These are phyloP conservation scores for Fusarium pseudocircinatum DNA, from an alignment of 2,329 filamentous ascomycete species.

Conservation along the genomic window DNA sequence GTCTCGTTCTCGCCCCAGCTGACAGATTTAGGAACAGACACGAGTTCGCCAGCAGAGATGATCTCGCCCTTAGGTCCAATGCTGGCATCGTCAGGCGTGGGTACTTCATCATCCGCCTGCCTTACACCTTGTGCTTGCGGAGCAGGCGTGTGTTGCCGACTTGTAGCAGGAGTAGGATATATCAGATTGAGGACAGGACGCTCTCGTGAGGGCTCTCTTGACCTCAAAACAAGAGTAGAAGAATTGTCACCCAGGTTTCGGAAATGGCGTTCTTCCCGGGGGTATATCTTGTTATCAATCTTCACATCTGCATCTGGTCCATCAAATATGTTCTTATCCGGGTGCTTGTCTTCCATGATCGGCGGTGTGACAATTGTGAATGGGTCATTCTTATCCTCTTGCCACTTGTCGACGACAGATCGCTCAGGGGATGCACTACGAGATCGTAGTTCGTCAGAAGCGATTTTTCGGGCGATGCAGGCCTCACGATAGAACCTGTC, in stretches of 20 bases:
- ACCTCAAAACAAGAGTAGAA: conserved; percentile 50
- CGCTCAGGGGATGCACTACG: conserved; percentile 61
- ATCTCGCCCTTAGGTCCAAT: conserved; percentile 55
- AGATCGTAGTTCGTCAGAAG: conserved; percentile 63
- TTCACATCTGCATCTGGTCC: conserved; percentile 71
- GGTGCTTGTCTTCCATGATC: conserved; percentile 55
- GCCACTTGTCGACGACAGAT: conserved; percentile 67
- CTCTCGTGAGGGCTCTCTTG: conserved; percentile 63
- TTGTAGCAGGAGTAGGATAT: conserved; percentile 64
- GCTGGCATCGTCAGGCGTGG: conserved; percentile 48
- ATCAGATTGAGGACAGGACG: conserved; percentile 70
- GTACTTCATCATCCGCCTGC: conserved; percentile 22
- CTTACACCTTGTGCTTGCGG: conserved; percentile 37
- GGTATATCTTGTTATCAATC: conserved; percentile 68
- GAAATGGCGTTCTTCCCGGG: conserved; percentile 58
- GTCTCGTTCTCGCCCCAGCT: conserved; percentile 73
- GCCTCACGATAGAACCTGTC: conserved; percentile 67
- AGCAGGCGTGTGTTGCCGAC: conserved; percentile 56
- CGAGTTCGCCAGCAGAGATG: conserved; percentile 43
- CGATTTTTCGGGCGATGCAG: conserved; percentile 62
- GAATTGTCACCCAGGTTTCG: conserved; percentile 40
- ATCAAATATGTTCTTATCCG: conserved; percentile 62
- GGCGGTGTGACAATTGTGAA: conserved; percentile 65
- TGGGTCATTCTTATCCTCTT: conserved; percentile 49
- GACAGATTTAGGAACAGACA: conserved; percentile 61